These are phyloP conservation scores for Cadophora gregata DNA, from an alignment of 2,329 filamentous ascomycete genomes.

Conservation along the genomic window DNA sequence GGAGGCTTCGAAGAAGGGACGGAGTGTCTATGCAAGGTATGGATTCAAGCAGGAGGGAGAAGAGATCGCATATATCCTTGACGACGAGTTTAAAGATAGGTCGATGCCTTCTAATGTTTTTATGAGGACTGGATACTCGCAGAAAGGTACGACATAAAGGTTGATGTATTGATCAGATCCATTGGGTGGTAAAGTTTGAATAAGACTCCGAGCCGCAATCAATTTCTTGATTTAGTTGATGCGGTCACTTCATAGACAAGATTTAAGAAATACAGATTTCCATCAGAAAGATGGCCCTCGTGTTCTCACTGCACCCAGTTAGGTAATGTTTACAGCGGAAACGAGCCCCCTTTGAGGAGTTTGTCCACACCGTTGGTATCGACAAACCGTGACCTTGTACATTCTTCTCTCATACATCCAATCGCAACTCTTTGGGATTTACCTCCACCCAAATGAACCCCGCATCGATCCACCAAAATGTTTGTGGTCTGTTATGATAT, in stretches of 20 bases:
- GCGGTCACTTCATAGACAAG: no score
- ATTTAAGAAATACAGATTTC: no score
- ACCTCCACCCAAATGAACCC: neutral
- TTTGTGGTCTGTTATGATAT: no score
- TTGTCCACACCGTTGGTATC: neutral
- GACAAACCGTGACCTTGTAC: no score
- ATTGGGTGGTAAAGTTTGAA: no score
- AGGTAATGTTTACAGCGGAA: slow-evolving; percentile 3
- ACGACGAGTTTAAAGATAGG: slow-evolving; percentile 9
- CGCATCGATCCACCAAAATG: neutral
- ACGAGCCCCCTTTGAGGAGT: neutral
- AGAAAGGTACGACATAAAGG: neutral
- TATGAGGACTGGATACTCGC: slow-evolving; percentile 15
- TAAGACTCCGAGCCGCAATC: no score
- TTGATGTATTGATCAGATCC: neutral
- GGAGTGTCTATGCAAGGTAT: slow-evolving; percentile 6
- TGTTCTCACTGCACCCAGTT: no score
- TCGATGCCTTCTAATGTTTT: slow-evolving; percentile 16
- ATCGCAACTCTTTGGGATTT: neutral
- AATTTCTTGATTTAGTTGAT: no score
- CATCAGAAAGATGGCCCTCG: no score
- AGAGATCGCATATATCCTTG: slow-evolving; percentile 10
- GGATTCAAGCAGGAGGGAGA: slow-evolving; percentile 15
- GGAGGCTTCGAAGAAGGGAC: slow-evolving; percentile 11
- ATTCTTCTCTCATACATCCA: neutral